Base-by-base conservation (phyloP, 139 green algal species). In the Chlamydomonas asymmetrica region DNA sequence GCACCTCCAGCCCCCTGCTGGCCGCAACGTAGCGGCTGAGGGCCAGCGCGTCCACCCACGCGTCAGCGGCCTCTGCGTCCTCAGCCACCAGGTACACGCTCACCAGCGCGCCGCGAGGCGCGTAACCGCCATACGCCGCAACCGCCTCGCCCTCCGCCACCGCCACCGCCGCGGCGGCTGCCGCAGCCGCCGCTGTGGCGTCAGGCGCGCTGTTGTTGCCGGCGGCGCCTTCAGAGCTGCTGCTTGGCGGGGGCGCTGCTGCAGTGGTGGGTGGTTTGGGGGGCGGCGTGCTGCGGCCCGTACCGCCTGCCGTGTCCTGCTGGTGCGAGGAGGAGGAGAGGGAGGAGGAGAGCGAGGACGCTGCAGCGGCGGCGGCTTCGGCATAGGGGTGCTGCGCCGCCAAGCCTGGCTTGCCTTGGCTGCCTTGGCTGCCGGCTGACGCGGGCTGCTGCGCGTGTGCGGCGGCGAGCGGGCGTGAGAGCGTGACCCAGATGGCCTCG, bases 71-170 rank as follows among this genome's bases (percentile, higher is more conserved):
- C 31, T 91, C 91, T 16, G 68, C 66, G 2, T 82, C 79, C 1
- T 90, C 81, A 29, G 88, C 86, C 57, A 95, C 85, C 31, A 94
- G 77, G 76, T 88, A 94, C 20, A 92, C 40, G 18, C 91, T 87
- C 72, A 82, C 66, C 52, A 69, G 66, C 38, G 50, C 3, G 70
- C 64, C 62, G 34, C 67, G 49, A 39, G 65, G 41, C 35, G 73
- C 29, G 18, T 60, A 35, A 35, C 60, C 56, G 32, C 16, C 35
- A 2, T 72, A 1, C 13, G 37, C 50, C 18, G 65, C 62, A 31
- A 49, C 35, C 40, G 52, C 63, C 16, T 35, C 32, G 35, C 65
- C 69, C 10, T 20, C 10, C 16, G 49, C n/a, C 13, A 34, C 31
- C 27, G 57, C 29, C 20, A 23, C 57, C 20, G n/a, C 57, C 10